Evolutionary conservation across 2,329 filamentous ascomycete species (phyloP).

Genomic region (Cladobotryum mycophilum): DNA sequence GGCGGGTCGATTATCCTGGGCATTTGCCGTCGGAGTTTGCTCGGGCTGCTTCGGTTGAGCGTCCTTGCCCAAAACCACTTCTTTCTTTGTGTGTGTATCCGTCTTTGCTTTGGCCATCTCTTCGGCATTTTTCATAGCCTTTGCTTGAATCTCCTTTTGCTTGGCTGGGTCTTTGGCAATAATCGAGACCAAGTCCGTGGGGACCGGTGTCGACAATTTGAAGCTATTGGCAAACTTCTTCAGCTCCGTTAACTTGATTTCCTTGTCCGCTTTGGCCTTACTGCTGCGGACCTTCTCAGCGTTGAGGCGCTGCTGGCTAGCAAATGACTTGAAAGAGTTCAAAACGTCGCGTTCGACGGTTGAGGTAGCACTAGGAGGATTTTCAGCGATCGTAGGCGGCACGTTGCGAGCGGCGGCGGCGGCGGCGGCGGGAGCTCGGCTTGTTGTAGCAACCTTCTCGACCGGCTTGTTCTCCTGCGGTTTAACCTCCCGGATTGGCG

Average conservation of each 20-base stretch:
- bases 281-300: conserved; percentile 50
- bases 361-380: conserved; percentile 46
- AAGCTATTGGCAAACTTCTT: conserved; percentile 94
- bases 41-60: conserved; percentile 34
- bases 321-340: conserved; percentile 59
- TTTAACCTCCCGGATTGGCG: conserved; percentile 26
- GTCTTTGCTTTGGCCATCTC: conserved; percentile 52
- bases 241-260: conserved; percentile 85
- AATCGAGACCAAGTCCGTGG: conserved; percentile 85
- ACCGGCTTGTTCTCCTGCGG: conserved; percentile 23
- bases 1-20: conserved; percentile 23
- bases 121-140: conserved; percentile 71
- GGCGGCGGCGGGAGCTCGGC: conserved; percentile 2
- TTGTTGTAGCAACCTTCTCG: conserved; percentile 21
- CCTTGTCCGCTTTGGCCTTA: conserved; percentile 70
- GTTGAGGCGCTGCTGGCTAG: conserved; percentile 47
- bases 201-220: conserved; percentile 89
- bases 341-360: conserved; percentile 58
- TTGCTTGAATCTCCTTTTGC: conserved; percentile 87
- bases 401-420: conserved; percentile 2
- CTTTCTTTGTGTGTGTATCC: conserved; percentile 38
- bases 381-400: neutral
- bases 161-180: conserved; percentile 95
- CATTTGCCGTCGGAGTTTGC: conserved; percentile 15
- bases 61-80: conserved; percentile 37